phyloP scores from a whole-genome alignment of 208 protist species.

The Trypanosoma conorhini region DNA sequence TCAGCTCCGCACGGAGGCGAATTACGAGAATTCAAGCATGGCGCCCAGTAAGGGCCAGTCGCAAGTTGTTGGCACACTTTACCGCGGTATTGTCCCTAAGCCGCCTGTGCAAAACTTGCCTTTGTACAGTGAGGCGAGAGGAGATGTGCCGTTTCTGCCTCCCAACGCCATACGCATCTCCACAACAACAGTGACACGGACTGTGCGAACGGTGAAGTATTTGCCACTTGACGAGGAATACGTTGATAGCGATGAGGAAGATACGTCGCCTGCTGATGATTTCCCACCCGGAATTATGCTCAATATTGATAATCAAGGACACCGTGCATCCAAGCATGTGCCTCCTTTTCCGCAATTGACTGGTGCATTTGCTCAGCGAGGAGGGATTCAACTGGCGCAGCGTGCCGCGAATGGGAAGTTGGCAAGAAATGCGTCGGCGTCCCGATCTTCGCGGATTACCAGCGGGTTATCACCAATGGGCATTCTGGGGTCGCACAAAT shows the following conservation, averaged over 20 bases:
- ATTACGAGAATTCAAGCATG: no score
- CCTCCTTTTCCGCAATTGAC: background rate
- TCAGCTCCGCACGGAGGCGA: no score
- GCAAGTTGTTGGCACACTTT: no score
- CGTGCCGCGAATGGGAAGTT: background rate
- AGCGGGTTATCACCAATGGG: background rate
- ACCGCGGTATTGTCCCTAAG: no score
- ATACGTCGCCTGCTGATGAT: background rate
- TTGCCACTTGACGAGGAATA: constrained; percentile 31
- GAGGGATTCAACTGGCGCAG: background rate
- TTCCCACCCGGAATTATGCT: background rate
- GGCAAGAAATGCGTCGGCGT: background rate
- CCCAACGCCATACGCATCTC: constrained; percentile 39
- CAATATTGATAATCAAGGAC: background rate
- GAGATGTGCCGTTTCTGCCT: background rate
- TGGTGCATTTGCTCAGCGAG: background rate
- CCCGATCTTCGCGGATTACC: background rate
- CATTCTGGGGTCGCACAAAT: constrained; percentile 1
- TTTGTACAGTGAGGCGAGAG: background rate
- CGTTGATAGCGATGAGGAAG: constrained; percentile 7
- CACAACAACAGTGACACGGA: constrained; percentile 59
- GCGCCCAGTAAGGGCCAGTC: no score
- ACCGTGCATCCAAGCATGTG: background rate
- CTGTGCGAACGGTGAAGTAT: constrained; percentile 61
- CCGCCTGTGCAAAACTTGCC: no score